Conservation (phyloP, 73 alveolate species). For the Halteria grandinella region DNA sequence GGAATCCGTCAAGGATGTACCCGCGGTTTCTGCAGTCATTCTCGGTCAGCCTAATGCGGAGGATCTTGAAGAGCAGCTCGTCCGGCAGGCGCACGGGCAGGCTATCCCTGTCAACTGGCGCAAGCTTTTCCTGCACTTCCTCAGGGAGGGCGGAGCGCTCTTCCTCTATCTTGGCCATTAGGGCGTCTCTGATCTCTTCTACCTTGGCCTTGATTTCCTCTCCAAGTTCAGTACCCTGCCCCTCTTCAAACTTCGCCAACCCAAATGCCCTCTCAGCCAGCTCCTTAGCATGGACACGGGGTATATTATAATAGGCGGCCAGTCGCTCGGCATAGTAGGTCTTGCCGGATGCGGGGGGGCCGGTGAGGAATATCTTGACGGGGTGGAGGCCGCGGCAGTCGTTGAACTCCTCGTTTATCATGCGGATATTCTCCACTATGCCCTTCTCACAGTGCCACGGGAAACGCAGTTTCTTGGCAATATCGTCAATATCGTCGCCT, state of each 20-base stretch:
- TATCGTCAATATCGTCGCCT: slow-evolving; percentile 76
- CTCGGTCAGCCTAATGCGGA: slow-evolving; percentile 24
- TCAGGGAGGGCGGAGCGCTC: slow-evolving; percentile 5
- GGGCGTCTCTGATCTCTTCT: slow-evolving; percentile 35
- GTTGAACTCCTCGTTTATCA: slow-evolving; percentile 85
- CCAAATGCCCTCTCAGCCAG: slow-evolving; percentile 62
- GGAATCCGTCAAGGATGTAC: slow-evolving; percentile 91
- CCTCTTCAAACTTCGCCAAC: slow-evolving; percentile 71
- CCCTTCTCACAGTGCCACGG: slow-evolving; percentile 94
- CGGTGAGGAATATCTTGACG: slow-evolving; percentile 84
- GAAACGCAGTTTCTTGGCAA: slow-evolving; percentile 66
- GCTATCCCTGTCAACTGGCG: slow-evolving; percentile 39
- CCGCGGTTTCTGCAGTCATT: slow-evolving; percentile 94
- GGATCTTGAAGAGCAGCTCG: slow-evolving; percentile 50
- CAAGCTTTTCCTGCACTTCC: slow-evolving; percentile 27
- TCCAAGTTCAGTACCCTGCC: slow-evolving; percentile 73
- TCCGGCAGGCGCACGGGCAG: slow-evolving; percentile 58
- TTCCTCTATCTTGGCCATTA: slow-evolving; percentile 63
- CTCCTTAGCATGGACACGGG: slow-evolving; percentile 79
- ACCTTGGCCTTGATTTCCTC: slow-evolving; percentile 54
- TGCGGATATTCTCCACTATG: slow-evolving; percentile 70
- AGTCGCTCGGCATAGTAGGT: slow-evolving; percentile 68
- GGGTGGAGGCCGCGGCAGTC: slow-evolving; percentile 80
- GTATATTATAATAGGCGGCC: slow-evolving; percentile 85
- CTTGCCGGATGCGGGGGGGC: slow-evolving; percentile 97